Evolutionary conservation across 2,329 filamentous ascomycete genomes (phyloP), one percentile per base, ranked within the genome.

Genomic region (Aspergillus chevalieri): DNA sequence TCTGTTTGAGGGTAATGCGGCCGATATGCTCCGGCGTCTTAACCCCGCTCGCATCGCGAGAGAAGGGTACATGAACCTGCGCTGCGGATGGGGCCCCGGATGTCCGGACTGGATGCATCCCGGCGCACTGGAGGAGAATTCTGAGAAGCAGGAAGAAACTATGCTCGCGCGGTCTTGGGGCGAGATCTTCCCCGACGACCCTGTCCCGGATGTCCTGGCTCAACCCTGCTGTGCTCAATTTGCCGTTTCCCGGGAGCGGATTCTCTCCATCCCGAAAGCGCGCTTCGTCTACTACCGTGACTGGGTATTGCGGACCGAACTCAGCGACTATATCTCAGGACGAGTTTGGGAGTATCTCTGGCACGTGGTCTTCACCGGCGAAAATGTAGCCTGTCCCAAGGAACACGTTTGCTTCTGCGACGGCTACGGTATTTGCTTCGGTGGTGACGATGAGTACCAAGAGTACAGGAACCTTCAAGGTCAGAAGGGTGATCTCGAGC

Each of bases 201-300:
- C 68, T 2, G 65, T 76, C 10, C 74, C 74, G 2, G 56, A 66
- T 14, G 75, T 81, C 0, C 72, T 85, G 0, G 75, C 79, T 1
- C 80, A 83, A 55, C 78, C 82, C 3, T 85, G 82, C 62, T 85
- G 82, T 59, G 80, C 79, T 2, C 82, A 85, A 56, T 85, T 85
- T 57, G 82, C 81, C 7, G 65, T 85, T 3, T 80, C 77, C 6
- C 67, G 76, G 2, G 79, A 83, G 39, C 74, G 79, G 3, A 80
- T 85, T 47, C 75, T 69, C 8, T 68, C 74, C 1, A 74, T 78
- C 30, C 78, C 79, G 1, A 71, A 74, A 46, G 70, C 74, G 21
- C 73, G 76, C 43, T 84, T 79, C 59, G 67, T 80, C 17, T 78
- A 74, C 58, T 79, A 81, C 57, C 74, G 81, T 22, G 77, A 83